These are phyloP conservation scores for Colletotrichum lupini DNA, from an alignment of 2,329 filamentous ascomycete species.

Conservation along the genomic window DNA sequence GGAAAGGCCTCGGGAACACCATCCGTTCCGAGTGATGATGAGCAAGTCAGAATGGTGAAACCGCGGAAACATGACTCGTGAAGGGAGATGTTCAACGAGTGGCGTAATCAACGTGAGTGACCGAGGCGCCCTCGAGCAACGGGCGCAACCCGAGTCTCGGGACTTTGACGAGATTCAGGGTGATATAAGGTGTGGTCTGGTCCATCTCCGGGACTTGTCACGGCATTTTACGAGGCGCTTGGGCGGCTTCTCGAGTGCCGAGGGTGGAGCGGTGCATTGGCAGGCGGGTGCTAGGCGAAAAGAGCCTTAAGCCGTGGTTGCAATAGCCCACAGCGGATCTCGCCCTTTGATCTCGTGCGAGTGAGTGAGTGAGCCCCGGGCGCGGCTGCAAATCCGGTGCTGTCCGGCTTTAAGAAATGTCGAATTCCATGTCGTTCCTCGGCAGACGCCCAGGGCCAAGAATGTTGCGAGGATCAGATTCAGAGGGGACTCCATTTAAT, in stretches of 20 bases:
- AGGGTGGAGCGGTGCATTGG: slow-evolving; percentile 32
- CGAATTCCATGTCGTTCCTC: slow-evolving; percentile 20
- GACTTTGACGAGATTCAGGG: slow-evolving; percentile 30
- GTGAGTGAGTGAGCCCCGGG: slow-evolving; percentile 32
- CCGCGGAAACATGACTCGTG: slow-evolving; percentile 25
- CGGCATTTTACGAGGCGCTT: slow-evolving; percentile 33
- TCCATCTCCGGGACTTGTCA: slow-evolving; percentile 34
- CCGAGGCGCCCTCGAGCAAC: slow-evolving; percentile 13
- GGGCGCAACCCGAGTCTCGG: slow-evolving; percentile 19
- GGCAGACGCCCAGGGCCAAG: slow-evolving; percentile 4
- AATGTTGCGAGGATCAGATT: slow-evolving; percentile 18
- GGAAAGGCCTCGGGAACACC: slow-evolving; percentile 4
- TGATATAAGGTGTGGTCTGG: slow-evolving; percentile 36
- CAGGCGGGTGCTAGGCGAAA: slow-evolving; percentile 31
- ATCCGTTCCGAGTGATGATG: slow-evolving; percentile 21
- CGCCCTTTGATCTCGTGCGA: slow-evolving; percentile 32
- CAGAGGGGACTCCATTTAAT: slow-evolving; percentile 26
- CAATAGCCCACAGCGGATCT: slow-evolving; percentile 33
- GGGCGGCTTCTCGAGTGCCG: slow-evolving; percentile 34
- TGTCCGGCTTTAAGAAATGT: slow-evolving; percentile 25
- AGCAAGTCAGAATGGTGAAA: slow-evolving; percentile 7
- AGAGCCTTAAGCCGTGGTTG: slow-evolving; percentile 28
- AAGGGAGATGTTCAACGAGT: slow-evolving; percentile 6
- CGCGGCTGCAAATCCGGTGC: slow-evolving; percentile 30
- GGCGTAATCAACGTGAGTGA: slow-evolving; percentile 22